Base-by-base conservation (phyloP, 805 yeast genomes). In the Nakazawaea ambrosiae region DNA sequence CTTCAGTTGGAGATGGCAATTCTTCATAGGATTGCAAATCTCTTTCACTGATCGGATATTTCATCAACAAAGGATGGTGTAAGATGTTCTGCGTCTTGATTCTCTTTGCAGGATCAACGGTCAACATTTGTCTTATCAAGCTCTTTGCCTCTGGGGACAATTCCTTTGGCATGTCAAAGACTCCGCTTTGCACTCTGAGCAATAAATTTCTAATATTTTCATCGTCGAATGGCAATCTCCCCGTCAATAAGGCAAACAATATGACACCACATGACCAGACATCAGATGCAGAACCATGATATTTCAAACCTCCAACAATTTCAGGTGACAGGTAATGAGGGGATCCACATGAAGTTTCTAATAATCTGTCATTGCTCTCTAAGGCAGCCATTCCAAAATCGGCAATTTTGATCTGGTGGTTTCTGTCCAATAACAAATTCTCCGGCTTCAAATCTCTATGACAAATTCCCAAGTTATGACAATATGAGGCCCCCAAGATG, bases 301-400 rank as follows among this genome's bases (percentile, higher is more conserved):
- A 84, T 39, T 75, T 74, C 49, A 73, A 72, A 14, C 92, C 90
- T 49, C 78, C 70, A 15, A 84, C 90, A 45, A 84, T 83, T 58
- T 84, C 94, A 0, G 94, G 94, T 2, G 94, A 84, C 5, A 92
- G 92, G 57, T 84, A 84, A 61, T 84, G 94, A 15, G 94, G 94
- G 17, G 89, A 81, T 4, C 94, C 94, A 63, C 94, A 84, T 12
- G 86, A 77, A 4, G 94, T 84, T 55, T 81, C 87, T 37, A 84
- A 63, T 38, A 84, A 60, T 54, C 74, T 73, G 37, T 79, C 85
- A 40, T 75, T 75, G 44, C 78, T 70, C 54, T 84, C 90, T 43
- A 84, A 63, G 17, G 92, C 92, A 20, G 94, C 94, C 94, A 84
- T 84, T 39, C 94, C 94, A 52, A 84, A 84, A 60, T 84, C 94